Base-by-base conservation (phyloP, 2,329 filamentous ascomycete genomes). In the Colletotrichum higginsianum region DNA sequence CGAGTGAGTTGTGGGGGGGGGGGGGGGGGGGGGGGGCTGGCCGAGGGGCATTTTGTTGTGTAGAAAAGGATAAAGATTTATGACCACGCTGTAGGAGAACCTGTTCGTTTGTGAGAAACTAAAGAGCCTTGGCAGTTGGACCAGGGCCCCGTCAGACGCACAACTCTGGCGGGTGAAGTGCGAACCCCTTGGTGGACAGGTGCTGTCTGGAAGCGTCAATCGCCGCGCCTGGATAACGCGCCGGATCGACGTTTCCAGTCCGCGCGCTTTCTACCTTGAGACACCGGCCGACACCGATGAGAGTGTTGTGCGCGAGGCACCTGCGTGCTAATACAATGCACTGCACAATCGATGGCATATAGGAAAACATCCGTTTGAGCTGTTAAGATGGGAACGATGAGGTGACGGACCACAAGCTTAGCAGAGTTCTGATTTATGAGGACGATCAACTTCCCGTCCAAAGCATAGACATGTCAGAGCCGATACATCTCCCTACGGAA, bases 191-290 rank as follows among this genome's bases (percentile, higher is more conserved):
- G 30, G 26, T 40, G 46, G 21, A 52, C 12, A 46, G 35, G 44
- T 61, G 46, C 46, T 23, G 38, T 30, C 30, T 50, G 46, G 16
- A 42, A 58, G 52, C 44, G 46, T 26, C 35, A 42, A 61, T 38
- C 42, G 64, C 35, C 8, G 56, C 64, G 57, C 52, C 63, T 63
- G 38, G 40, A 46, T 26, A 38, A 57, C 26, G 46, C 68, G 64
- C 57, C 58, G 64, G 65, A 71, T 68, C 63, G 64, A 68, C 57
- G 65, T 63, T 44, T 40, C 65, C 52, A 53, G 44, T 57, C 26
- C 47, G 38, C 52, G 49, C 50, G 8, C 35, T 35, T 35, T 38
- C 35, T 38, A 38, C 35, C 35, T 38, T 38, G 35, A 38, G 35
- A 38, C 35, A 38, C 35, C 9, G 35, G 56, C 55, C 23, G 21